Evolutionary conservation across 176 grass and related monocot genomes (phyloP), one percentile per base, ranked within the genome.

Genomic region (Triticum turgidum): DNA sequence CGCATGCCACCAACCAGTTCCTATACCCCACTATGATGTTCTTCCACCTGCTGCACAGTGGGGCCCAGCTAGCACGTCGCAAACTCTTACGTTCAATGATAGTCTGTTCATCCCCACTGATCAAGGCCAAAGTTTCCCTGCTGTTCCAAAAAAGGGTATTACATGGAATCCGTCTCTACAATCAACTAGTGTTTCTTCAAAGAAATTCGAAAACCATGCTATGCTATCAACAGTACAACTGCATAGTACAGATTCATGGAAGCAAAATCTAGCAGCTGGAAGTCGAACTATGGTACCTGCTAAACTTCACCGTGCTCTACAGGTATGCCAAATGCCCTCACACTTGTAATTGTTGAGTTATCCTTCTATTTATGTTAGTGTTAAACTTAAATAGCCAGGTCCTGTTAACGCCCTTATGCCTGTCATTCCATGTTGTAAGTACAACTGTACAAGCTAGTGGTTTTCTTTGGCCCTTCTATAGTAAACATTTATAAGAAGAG

Each of bases 1-100:
- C 44, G 82, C 84, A 66, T 87, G 80, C 86, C 80, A 81, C 44
- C 82, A 87, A 84, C 65, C 58, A 83, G 51, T 86, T 82, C 78
- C 87, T 69, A 64, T 76, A 33, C 61, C 82, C 20, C 24, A 71
- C 65, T 88, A 86, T 88, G 32, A 85, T 18, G 9, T 84, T 73
- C 30, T 87, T 68, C 87, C 90, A 78, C 82, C 66, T 81, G 73
- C 27, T 41, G 56, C 73, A 67, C 85, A 91, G 24, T 51, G 80
- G 85, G 84, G 61, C 20, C 84, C 81, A 37, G 29, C 65, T 67
- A 82, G 54, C 81, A 84, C 34, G n/a, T 33, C 34, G 6, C 61
- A 62, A 80, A 65, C 79, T 70, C 64, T 65, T 69, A 61, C 6
- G 67, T 39, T 45, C 77, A 73, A 42, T 78, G 52, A 84, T 80